phyloP scores from a whole-genome alignment of 2,329 filamentous ascomycete genomes.

The Diaporthe destruens region DNA sequence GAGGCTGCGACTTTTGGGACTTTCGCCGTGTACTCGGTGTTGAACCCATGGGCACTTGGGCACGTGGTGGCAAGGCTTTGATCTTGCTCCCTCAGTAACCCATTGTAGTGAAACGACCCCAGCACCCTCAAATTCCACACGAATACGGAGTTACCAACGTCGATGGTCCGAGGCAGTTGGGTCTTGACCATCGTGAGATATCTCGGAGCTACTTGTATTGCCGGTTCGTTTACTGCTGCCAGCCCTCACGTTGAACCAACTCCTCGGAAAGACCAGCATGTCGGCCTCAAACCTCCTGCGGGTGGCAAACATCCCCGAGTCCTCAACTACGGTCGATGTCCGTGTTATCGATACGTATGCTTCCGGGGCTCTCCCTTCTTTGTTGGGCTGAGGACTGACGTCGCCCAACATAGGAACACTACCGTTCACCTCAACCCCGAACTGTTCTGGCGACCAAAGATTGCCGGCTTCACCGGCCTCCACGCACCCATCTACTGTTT shows the following conservation, averaged over 20 bases:
- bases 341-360: constrained; percentile 35
- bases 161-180: not conserved
- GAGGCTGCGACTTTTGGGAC: not conserved
- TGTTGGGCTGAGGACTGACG: constrained; percentile 1
- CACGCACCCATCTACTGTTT: constrained; percentile 28
- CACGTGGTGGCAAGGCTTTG: not conserved
- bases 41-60: constrained; percentile 1
- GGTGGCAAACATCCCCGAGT: constrained; percentile 15
- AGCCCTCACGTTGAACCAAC: not conserved
- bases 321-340: constrained; percentile 28
- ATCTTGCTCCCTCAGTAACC: not conserved
- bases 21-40: constrained; percentile 8
- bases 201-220: not conserved
- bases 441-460: constrained; percentile 24
- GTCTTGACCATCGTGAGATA: not conserved
- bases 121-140: not conserved
- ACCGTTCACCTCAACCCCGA: constrained; percentile 25
- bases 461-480: constrained; percentile 22
- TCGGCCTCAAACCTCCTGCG: not conserved
- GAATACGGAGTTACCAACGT: not conserved
- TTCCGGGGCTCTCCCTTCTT: not conserved
- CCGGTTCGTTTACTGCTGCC: not conserved
- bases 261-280: constrained; percentile 3
- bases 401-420: not conserved
- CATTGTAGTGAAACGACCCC: not conserved